phyloP scores from a whole-genome alignment of 179 eudicot species.

The Spergularia azorica region DNA sequence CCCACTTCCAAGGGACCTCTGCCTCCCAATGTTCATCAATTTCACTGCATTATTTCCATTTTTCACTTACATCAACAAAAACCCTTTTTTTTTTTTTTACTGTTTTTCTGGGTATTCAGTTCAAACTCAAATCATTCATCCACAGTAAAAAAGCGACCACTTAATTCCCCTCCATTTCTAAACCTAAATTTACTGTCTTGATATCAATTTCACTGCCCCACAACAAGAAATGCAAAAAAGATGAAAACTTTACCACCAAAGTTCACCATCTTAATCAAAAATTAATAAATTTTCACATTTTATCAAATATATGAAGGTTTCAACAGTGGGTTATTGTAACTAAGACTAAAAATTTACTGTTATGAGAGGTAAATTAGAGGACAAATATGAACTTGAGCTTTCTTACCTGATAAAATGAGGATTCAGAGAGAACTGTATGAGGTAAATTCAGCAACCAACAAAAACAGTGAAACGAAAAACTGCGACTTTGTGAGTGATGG shows the following conservation, averaged over 20 bases:
- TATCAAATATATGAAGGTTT: neutral
- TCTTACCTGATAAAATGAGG: neutral
- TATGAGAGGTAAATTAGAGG: neutral
- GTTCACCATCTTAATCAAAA: neutral
- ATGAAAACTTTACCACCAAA: neutral
- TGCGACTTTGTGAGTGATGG: too few relatives aligned
- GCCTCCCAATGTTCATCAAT: constrained; percentile 40
- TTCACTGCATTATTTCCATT: constrained; percentile 33
- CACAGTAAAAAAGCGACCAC: neutral
- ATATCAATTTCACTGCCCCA: neutral
- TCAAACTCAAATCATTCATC: neutral
- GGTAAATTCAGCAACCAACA: neutral
- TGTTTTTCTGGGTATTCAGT: neutral
- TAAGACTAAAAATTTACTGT: neutral
- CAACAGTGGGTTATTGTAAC: neutral
- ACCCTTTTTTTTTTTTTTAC: neutral
- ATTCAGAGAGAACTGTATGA: neutral
- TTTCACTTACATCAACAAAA: constrained; percentile 12
- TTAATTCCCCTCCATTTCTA: neutral
- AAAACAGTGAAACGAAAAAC: too few relatives aligned
- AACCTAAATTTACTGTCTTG: neutral
- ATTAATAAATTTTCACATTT: neutral
- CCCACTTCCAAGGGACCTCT: constrained; percentile 38
- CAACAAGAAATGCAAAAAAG: neutral
- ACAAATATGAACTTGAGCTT: neutral